Evolutionary conservation across 805 yeast species (phyloP), one percentile per base, ranked within the genome.

Genomic region (Monosporozyma unispora): DNA sequence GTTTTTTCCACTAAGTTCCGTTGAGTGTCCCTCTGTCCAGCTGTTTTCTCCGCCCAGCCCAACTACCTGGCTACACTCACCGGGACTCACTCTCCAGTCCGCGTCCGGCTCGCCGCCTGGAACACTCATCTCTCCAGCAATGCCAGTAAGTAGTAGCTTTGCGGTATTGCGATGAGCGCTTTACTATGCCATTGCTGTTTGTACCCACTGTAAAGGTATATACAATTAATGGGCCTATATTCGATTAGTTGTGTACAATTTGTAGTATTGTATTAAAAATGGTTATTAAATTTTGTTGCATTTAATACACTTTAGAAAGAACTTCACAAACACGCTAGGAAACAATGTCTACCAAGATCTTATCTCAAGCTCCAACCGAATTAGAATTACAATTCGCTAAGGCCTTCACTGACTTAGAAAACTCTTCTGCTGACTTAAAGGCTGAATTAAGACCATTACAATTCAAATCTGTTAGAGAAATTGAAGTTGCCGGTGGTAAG

Each of bases 381-480:
- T 89, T 93, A 77, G 99, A 91, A 81, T 87, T 91, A 77, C 95
- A 91, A 80, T 95, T 91, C 73, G 97, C 96, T 70, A 96, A 91
- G 80, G 96, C 98, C 70, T 87, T 91, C 73, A 75, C 82, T 68
- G 99, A 91, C 79, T 82, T 91, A 76, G 98, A 93, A 82, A 70
- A 78, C 71, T 79, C 85, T 75, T 87, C 93, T 72, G 81, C 95
- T 69, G 98, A 91, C 74, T 81, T 90, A 76, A 91, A 90, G 85
- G 90, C 96, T 71, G 97, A 89, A 70, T 83, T 91, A 76, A 89
- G 97, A 83, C 89, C 95, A 61, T 85, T 91, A 76, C 98, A 93
- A 80, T 88, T 91, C 89, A 88, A 90, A 81, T 84, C 96, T 70
- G 91, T 90, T 79, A 86, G 87, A 78, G 98, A 93, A 72, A 81